Percentiles rank a stretch among this genome's conserved stretches.
phyloP scores from a whole-genome alignment of 2,329 filamentous ascomycete species.

The Trichoderma endophyticum region DNA sequence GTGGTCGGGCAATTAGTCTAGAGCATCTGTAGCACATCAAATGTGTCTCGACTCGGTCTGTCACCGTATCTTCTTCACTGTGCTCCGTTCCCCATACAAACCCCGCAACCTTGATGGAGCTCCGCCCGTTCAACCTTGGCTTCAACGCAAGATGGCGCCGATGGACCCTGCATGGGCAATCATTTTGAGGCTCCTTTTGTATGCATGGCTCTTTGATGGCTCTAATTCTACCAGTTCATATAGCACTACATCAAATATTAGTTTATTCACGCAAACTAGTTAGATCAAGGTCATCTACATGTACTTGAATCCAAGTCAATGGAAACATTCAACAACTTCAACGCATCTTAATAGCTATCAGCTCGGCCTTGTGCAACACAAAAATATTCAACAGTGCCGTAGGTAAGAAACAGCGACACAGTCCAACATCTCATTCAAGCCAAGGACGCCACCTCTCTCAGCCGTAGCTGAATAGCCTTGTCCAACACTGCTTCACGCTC shows the following conservation, averaged over 20 bases:
- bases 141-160: neutral
- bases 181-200: neutral
- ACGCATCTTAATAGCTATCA: neutral
- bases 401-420: neutral
- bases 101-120: neutral
- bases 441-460: neutral
- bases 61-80: neutral
- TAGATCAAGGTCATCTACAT: neutral
- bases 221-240: neutral
- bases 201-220: neutral
- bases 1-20: neutral
- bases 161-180: neutral
- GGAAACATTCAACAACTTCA: neutral
- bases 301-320: neutral
- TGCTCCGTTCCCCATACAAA: neutral
- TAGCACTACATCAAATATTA: neutral
- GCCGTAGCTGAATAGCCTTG: neutral
- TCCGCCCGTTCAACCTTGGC: neutral
- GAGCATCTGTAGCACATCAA: neutral
- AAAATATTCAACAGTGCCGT: neutral
- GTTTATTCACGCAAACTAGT: neutral
- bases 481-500: neutral
- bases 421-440: neutral
- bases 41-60: neutral
- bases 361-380: neutral